phyloP scores from a whole-genome alignment of 192 early-diverging fungal genomes.

The Rhizophagus sp. region DNA sequence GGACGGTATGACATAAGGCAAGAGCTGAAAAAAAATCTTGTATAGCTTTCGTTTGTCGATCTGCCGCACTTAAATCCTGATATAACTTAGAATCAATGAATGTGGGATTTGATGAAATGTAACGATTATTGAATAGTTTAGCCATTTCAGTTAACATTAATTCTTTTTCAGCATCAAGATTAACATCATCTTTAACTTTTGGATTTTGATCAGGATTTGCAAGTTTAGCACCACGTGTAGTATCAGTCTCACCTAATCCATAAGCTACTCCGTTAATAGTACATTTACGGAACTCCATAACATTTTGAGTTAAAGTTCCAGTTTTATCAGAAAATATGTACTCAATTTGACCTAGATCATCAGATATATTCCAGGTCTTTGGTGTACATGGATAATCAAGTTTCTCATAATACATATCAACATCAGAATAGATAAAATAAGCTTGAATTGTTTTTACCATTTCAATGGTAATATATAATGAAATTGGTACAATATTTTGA shows the following conservation, averaged over 20 bases:
- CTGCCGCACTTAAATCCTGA: conserved; percentile 56
- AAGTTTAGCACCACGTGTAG: conserved; percentile 41
- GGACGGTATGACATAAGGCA: conserved; percentile 88
- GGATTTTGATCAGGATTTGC: conserved; percentile 36
- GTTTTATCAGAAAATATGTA: conserved; percentile 99
- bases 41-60: conserved; percentile 60
- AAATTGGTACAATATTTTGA: conserved; percentile 96
- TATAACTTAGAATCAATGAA: conserved; percentile 73
- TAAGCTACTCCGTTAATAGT: conserved; percentile 85
- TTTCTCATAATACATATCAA: conserved; percentile 86
- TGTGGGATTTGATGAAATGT: conserved; percentile 62
- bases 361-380: conserved; percentile 87
- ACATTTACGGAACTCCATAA: conserved; percentile 95
- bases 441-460: conserved; percentile 90
- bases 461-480: conserved; percentile 92
- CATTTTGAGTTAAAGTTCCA: conserved; percentile 94
- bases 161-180: conserved; percentile 42
- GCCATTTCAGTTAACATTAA: conserved; percentile 63
- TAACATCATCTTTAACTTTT: conserved; percentile 36
- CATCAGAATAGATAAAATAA: conserved; percentile 88
- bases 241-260: conserved; percentile 65
- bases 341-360: conserved; percentile 94
- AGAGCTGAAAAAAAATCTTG: conserved; percentile 82
- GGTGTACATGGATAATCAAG: conserved; percentile 79
- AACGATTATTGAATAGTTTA: conserved; percentile 59